Evolutionary conservation across 805 yeast genomes (phyloP), one percentile per base, ranked within the genome.

Genomic region (Candida namnaoensis): DNA sequence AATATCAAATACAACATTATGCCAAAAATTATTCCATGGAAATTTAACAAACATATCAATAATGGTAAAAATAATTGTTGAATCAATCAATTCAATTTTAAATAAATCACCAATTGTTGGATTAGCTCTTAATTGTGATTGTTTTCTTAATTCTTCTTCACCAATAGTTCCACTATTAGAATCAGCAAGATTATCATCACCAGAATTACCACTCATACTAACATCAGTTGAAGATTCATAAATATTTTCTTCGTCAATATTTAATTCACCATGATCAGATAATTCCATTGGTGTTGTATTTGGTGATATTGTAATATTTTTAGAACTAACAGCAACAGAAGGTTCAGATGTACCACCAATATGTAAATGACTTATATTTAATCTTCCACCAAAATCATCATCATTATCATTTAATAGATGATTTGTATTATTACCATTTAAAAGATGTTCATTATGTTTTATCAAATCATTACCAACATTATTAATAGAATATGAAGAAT

Each of bases 1-100:
- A 47, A 85, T 72, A 59, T 85, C 95, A 62, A 84, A 85, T 1
- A 84, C 91, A 46, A 85, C 95, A 54, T 84, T 85, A 61, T 85
- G 95, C 60, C 86, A 73, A 51, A 85, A 85, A 48, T 85, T 85
- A 52, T 85, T 85, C 91, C 93, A 85, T 10, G 90, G 86, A 54
- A 76, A 84, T 42, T 70, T 65, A 53, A 81, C 79, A 53, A 85
- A 82, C 76, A 79, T 81, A 28, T 71, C 64, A n/a, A 84, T 61
- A 12, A 84, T 80, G 13, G 78, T 72, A 12, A 65, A 57, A 35
- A 84, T 67, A 36, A 83, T 75, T 19, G 69, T 66, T 52, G 82
- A 80, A 49, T 84, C 91, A 41, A 74, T 70, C 32, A 85, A 60
- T 38, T 80, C 72, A 44, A 82, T 80, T 52, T 85, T 85, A 55